phyloP scores from a whole-genome alignment of 106 monocot species.

The Dendrobium chrysotoxum region DNA sequence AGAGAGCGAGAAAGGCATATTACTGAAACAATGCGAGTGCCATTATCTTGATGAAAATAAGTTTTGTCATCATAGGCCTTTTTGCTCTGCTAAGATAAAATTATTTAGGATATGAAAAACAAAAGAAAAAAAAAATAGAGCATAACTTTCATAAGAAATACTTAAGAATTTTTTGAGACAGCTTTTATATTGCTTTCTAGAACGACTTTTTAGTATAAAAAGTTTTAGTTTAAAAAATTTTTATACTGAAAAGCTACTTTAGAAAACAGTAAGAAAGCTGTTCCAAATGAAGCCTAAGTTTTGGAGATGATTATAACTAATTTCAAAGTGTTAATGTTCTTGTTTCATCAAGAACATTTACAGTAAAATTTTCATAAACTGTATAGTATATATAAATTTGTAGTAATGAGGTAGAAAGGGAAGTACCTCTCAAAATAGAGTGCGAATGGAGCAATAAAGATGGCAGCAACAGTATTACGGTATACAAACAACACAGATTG shows the following conservation, averaged over 20 bases:
- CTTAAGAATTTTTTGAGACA: no score
- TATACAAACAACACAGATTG: constrained; percentile 55
- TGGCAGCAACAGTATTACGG: constrained; percentile 35
- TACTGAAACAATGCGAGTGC: constrained; percentile 48
- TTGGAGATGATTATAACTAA: no score
- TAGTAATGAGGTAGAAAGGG: no score
- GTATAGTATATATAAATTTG: neutral
- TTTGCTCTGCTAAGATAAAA: constrained; percentile 25
- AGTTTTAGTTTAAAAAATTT: no score
- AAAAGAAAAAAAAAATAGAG: neutral
- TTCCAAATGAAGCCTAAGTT: no score
- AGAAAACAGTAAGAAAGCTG: no score
- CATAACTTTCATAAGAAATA: neutral
- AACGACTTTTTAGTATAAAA: no score
- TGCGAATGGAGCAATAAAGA: constrained; percentile 52
- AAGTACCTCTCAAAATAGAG: constrained; percentile 37
- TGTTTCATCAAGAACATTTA: neutral
- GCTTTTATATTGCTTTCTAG: no score
- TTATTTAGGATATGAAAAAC: neutral
- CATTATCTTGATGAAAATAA: constrained; percentile 45
- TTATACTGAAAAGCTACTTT: no score
- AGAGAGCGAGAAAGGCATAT: neutral
- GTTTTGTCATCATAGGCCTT: constrained; percentile 41
- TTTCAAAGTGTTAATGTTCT: no score
- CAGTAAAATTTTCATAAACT: neutral